Evolutionary conservation across 2,329 filamentous ascomycete species (phyloP).

Genomic region (Penicillium sp.): DNA sequence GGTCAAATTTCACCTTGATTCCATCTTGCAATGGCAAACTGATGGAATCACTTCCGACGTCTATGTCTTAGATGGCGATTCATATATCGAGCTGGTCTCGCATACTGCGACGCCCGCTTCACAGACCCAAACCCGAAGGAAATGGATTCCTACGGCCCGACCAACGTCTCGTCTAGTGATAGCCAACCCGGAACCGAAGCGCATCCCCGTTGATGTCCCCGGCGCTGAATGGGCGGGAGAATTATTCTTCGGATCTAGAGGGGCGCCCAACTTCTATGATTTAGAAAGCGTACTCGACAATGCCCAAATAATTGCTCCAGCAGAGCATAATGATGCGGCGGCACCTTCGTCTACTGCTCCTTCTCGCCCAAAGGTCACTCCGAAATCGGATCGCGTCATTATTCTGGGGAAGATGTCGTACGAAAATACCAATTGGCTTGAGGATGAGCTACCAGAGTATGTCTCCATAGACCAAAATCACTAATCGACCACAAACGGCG

Average conservation of each 20-base stretch:
- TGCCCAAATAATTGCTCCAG: not conserved
- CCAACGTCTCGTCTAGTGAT: constrained; percentile 5
- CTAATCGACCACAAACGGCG: not conserved
- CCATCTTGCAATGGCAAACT: constrained; percentile 17
- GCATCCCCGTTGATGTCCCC: constrained; percentile 21
- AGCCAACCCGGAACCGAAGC: constrained; percentile 9
- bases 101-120: not conserved
- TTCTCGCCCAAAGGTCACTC: constrained; percentile 17
- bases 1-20: constrained; percentile 21
- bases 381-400: constrained; percentile 35
- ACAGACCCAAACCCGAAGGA: constrained; percentile 3
- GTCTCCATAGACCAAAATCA: constrained; percentile 3
- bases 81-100: constrained; percentile 26
- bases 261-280: not conserved
- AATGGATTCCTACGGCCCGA: constrained; percentile 10
- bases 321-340: not conserved
- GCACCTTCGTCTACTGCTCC: constrained; percentile 7
- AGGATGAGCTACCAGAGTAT: constrained; percentile 45
- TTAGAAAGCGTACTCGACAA: not conserved
- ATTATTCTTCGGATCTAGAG: not conserved
- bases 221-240: constrained; percentile 7
- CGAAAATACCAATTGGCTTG: constrained; percentile 48
- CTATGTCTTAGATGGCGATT: constrained; percentile 8
- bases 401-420: constrained; percentile 43
- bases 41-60: not conserved